A percentile compares a stretch with the other conserved stretches of the same genome.
phyloP scores from a whole-genome alignment of 2,329 filamentous ascomycete genomes.

The Tolypocladium endophyticum region DNA sequence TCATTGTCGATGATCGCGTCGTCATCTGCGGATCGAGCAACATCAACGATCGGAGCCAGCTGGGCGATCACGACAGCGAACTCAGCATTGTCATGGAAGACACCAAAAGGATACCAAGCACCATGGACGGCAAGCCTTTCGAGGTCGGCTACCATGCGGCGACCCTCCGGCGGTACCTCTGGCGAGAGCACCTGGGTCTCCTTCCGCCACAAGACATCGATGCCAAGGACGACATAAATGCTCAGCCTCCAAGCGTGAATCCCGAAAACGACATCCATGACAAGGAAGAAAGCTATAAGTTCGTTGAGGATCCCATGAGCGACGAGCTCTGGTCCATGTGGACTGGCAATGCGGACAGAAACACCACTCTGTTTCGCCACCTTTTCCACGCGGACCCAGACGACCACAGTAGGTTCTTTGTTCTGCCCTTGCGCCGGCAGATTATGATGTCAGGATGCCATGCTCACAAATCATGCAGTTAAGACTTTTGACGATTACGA shows the following conservation, averaged over 20 bases:
- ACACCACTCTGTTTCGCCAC: conserved; percentile 67
- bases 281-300: conserved; percentile 48
- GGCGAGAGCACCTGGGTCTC: conserved; percentile 84
- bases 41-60: conserved; percentile 81
- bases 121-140: conserved; percentile 70
- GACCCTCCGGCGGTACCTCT: conserved; percentile 70
- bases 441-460: background rate
- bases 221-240: conserved; percentile 57
- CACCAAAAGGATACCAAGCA: conserved; percentile 55
- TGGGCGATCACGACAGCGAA: conserved; percentile 85
- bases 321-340: conserved; percentile 60
- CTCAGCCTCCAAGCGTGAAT: conserved; percentile 57
- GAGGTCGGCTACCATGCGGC: conserved; percentile 73
- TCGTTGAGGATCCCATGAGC: conserved; percentile 61
- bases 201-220: conserved; percentile 63
- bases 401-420: conserved; percentile 51
- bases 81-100: conserved; percentile 87
- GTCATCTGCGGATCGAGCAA: conserved; percentile 84
- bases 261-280: conserved; percentile 54
- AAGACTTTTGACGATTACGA: conserved; percentile 88
- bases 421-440: background rate
- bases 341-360: conserved; percentile 57
- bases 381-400: conserved; percentile 85
- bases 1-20: conserved; percentile 78
- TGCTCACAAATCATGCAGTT: conserved; percentile 34